Base-by-base conservation (phyloP, 331 rosid species). In the Quercus phellos region DNA sequence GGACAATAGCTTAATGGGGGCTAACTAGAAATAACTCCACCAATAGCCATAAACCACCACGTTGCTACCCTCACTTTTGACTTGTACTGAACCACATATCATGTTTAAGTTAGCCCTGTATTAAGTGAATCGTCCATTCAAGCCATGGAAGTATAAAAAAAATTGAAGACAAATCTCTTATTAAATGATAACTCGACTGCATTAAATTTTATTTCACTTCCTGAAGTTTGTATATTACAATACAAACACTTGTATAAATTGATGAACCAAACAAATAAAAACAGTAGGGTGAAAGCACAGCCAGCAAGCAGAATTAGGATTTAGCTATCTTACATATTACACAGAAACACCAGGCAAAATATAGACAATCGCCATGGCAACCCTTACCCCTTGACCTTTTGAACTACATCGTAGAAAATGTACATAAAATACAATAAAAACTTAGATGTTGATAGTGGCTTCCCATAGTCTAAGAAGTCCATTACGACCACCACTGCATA, bases 401-500 rank as follows among this genome's bases (percentile, higher is more conserved):
- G 3, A 59, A 59, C 34, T 17, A 16, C 35, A 14, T 5, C 1
- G 32, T 46, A 63, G 17, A 35, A 12, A 14, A 63, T 46, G 77
- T 69, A 51, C 67, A 74, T 66, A 56, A 42, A 63, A 60, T 46
- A 72, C 55, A 76, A 53, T 11, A 51, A 19, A 70, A 71, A 73
- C 73, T 88, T 77, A 90, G 83, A 95, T 95, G 83, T 95, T 95
- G 64, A 95, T 87, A 61, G 98, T 92, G 83, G 99, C 99, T 87
- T 95, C 99, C 99, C 99, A 95, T 54, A 92, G 93, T 83, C 99
- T 87, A 69, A 92, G 89, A 79, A 90, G 87, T 71, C 99, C 99
- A 78, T 95, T 92, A 58, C 99, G 97, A 60, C 94, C 98, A 53
- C 99, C 99, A 12, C 96, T 95, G 90, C 99, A 95, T 82, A 95